phyloP scores from a whole-genome alignment of 1,284 basidiomycete species.

The Tremellales sp. region DNA sequence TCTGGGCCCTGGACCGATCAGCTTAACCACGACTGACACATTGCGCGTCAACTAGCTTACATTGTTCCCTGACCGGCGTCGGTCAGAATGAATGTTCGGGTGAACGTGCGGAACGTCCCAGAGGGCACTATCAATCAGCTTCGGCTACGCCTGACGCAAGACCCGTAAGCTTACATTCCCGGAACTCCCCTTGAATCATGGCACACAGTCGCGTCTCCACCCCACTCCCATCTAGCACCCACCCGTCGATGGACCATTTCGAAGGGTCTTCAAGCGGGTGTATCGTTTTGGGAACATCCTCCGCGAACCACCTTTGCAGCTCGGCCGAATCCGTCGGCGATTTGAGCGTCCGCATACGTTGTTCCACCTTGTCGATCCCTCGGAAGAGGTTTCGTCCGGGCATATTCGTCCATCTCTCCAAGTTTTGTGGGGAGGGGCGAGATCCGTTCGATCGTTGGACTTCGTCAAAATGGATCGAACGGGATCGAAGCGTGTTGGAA shows the following conservation, averaged over 20 bases:
- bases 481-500: constrained; percentile 75
- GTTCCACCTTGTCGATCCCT: constrained; percentile 59
- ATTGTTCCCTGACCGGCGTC: constrained; percentile 73
- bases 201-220: constrained; percentile 63
- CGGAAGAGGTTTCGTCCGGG: constrained; percentile 75
- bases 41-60: constrained; percentile 52
- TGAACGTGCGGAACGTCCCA: constrained; percentile 72
- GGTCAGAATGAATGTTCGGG: constrained; percentile 82
- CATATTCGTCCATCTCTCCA: constrained; percentile 60
- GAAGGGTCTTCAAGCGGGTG: constrained; percentile 68
- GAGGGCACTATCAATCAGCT: constrained; percentile 25
- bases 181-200: constrained; percentile 85
- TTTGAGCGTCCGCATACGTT: constrained; percentile 66
- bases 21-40: background rate
- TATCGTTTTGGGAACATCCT: constrained; percentile 67
- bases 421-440: constrained; percentile 72
- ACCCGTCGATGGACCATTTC: constrained; percentile 87
- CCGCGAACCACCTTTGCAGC: constrained; percentile 47
- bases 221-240: constrained; percentile 64
- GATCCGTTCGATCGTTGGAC: constrained; percentile 51
- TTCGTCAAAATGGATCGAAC: constrained; percentile 39
- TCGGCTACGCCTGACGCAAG: constrained; percentile 1
- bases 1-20: background rate
- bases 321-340: constrained; percentile 61
- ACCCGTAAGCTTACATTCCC: constrained; percentile 63